These are phyloP conservation scores for Fusarium sp. DNA, from an alignment of 2,329 filamentous ascomycete genomes.

Conservation along the genomic window DNA sequence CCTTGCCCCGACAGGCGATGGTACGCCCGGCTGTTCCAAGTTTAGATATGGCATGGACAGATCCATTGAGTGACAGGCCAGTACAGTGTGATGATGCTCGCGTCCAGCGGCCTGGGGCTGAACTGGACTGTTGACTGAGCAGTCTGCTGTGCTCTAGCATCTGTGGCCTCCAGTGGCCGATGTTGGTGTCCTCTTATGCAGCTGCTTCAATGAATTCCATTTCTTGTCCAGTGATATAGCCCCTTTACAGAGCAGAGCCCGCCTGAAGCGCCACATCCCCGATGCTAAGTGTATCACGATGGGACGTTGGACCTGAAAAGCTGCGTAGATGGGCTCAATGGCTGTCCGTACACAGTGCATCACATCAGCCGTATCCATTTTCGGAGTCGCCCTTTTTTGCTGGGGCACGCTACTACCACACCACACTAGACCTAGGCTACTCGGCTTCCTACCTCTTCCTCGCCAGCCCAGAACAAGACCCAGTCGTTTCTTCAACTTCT, in stretches of 20 bases:
- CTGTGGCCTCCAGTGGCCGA: background rate
- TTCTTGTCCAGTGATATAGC: slow-evolving; percentile 27
- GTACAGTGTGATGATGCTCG: slow-evolving; percentile 27
- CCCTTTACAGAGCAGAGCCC: slow-evolving; percentile 32
- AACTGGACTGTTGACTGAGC: background rate
- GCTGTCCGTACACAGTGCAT: slow-evolving; percentile 45
- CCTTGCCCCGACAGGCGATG: slow-evolving; percentile 44
- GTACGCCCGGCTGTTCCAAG: slow-evolving; percentile 43
- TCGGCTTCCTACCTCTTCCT: slow-evolving; percentile 40
- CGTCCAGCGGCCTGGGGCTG: background rate
- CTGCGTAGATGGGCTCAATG: background rate
- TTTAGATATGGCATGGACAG: slow-evolving; percentile 38
- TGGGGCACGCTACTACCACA: slow-evolving; percentile 38
- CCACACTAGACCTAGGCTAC: slow-evolving; percentile 17
- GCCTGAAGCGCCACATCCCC: slow-evolving; percentile 36
- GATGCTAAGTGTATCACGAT: slow-evolving; percentile 42
- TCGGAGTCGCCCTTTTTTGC: slow-evolving; percentile 44
- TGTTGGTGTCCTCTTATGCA: background rate
- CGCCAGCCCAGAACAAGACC: slow-evolving; percentile 42
- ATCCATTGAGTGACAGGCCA: slow-evolving; percentile 36
- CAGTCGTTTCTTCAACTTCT: slow-evolving; percentile 48
- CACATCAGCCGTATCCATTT: slow-evolving; percentile 35
- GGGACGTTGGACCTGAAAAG: slow-evolving; percentile 46
- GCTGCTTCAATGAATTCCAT: background rate
- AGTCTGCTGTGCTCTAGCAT: background rate